phyloP scores from a whole-genome alignment of 1,139 yeast species.

The Pichia sp. region DNA sequence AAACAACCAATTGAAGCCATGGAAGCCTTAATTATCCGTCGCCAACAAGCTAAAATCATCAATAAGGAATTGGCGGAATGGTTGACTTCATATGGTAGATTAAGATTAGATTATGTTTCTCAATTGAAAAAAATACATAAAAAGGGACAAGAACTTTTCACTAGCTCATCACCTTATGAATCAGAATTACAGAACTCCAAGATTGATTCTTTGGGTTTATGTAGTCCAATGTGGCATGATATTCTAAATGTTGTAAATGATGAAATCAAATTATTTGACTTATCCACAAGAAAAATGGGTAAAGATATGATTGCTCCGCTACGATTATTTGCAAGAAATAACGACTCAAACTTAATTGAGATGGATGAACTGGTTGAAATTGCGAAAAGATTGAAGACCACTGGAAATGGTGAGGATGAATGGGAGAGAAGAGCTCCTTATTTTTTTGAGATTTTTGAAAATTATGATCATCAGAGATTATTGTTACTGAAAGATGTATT shows the following conservation, averaged over 20 bases:
- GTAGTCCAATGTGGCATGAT: conserved; percentile 51
- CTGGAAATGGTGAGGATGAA: conserved; percentile 24
- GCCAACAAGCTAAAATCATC: conserved; percentile 36
- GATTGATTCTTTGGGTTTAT: conserved; percentile 46
- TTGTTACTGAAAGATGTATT: conserved; percentile 60
- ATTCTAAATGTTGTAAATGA: conserved; percentile 42
- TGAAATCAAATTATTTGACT: conserved; percentile 46
- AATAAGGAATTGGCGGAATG: conserved; percentile 45
- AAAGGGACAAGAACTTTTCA: conserved; percentile 33
- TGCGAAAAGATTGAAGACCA: conserved; percentile 28
- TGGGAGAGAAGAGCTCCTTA: conserved; percentile 81
- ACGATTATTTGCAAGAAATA: conserved; percentile 44
- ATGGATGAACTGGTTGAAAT: conserved; percentile 34
- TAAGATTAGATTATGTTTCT: conserved; percentile 41
- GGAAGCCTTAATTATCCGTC: conserved; percentile 37
- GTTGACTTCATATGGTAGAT: conserved; percentile 44
- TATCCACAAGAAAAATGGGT: conserved; percentile 43
- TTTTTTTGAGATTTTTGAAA: conserved; percentile 69
- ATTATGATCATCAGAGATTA: conserved; percentile 61
- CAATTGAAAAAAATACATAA: conserved; percentile 42
- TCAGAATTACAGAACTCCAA: conserved; percentile 27
- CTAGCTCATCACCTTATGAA: conserved; percentile 11
- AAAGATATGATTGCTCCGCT: conserved; percentile 51
- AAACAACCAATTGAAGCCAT: conserved; percentile 41
- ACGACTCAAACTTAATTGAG: conserved; percentile 38